phyloP scores from a whole-genome alignment of 2,329 filamentous ascomycete species.

The Epichloe sp. region DNA sequence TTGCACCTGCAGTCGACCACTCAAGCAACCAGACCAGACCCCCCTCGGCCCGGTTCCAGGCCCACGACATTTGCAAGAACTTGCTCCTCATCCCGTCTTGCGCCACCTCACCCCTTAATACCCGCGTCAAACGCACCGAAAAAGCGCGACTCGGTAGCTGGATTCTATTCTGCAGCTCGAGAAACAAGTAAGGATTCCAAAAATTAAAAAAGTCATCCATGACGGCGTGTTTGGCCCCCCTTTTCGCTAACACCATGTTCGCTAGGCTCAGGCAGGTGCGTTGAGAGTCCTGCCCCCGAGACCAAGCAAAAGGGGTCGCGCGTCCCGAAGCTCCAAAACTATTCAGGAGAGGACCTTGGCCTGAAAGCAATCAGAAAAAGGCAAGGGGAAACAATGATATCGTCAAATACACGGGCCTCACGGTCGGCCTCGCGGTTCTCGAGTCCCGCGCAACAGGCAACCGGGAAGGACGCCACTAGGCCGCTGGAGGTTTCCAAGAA shows the following conservation, averaged over 20 bases:
- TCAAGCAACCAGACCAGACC: background rate
- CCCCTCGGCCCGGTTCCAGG: constrained; percentile 9
- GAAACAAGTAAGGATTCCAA: constrained; percentile 14
- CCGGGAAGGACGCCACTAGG: constrained; percentile 15
- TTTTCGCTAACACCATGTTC: constrained; percentile 7
- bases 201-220: background rate
- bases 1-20: background rate
- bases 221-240: background rate
- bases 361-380: background rate
- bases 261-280: constrained; percentile 20
- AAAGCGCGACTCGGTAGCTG: constrained; percentile 20
- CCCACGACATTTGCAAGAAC: constrained; percentile 8
- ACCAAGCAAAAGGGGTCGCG: constrained; percentile 5
- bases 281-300: constrained; percentile 9
- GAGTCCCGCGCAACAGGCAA: constrained; percentile 32
- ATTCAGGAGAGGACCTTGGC: background rate
- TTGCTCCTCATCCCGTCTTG: constrained; percentile 10
- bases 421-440: constrained; percentile 39
- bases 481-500: constrained; percentile 25
- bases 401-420: constrained; percentile 33
- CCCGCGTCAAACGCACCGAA: constrained; percentile 17
- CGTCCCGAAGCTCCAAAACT: background rate
- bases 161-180: constrained; percentile 19
- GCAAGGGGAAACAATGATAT: constrained; percentile 19
- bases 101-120: constrained; percentile 12